Base-by-base conservation (phyloP, 495 filamentous ascomycete species). In the Trichoderma asperelloides region DNA sequence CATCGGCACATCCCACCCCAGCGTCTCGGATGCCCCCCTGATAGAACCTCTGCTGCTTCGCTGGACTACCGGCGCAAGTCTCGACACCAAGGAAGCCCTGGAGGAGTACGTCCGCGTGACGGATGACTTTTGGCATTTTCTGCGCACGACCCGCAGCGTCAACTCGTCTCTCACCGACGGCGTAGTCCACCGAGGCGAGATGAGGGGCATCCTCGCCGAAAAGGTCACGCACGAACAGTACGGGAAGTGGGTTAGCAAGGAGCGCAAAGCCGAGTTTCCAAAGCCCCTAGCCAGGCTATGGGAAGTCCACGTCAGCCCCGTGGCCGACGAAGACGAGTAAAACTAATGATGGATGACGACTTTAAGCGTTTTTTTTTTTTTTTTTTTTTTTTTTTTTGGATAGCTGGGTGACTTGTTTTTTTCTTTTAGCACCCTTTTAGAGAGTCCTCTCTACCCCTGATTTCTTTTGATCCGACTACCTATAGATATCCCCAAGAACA, bases 1-100 rank as follows among this genome's bases (percentile, higher is more conserved):
- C 0, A 69, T 81, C 2, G 82, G 82, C 25, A 84, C 81, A 0
- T 77, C 82, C 3, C 83, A 86, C 69, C 80, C 82, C 3, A 80
- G 78, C 0, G 78, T 84, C 43, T 84, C 83, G 0, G 83, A 86
- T 70, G 83, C 83, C 30, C 82, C 82, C 39, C 75, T 86, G 18
- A 74, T 85, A 9, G 77, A 82, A 67, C 82, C 82, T 13, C 71
- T 77, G 45, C 71, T 85, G 30, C 71, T 84, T 4, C 76, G 77
- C 45, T 80, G 79, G 70, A 82, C 79, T 7, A 85, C 82, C 1
- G 79, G 82, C 2, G 77, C 82, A 8, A 76, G 74, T 18, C 75
- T 81, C 37, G 9, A 79, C 30, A 77, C 76, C 13, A 72, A 78
- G 27, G 74, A 78, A 62, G 80, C 76, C 0, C 57, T 83, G 45